Percentiles rank a stretch among this genome's conserved stretches.
Evolutionary conservation across 805 yeast genomes (phyloP).

Genomic region (Clavispora santaluciae): DNA sequence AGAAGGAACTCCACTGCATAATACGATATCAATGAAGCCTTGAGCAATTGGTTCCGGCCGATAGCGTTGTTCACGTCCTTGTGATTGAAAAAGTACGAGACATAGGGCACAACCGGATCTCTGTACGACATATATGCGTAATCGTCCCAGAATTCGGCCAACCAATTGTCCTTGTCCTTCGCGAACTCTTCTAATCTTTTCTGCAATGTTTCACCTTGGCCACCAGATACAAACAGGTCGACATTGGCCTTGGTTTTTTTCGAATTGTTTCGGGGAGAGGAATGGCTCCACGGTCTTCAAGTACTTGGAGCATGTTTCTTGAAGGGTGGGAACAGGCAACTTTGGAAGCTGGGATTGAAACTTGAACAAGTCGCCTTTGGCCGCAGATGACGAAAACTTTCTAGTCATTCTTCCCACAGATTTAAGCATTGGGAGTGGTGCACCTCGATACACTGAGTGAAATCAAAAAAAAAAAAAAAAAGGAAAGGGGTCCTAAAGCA

Average conservation of each 20-base stretch:
- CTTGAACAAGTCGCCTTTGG: slow-evolving; percentile 64
- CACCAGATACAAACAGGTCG: slow-evolving; percentile 62
- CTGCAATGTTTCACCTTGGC: slow-evolving; percentile 67
- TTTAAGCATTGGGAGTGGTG: slow-evolving; percentile 10
- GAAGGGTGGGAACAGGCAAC: slow-evolving; percentile 81
- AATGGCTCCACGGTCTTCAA: slow-evolving; percentile 70
- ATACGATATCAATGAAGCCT: slow-evolving; percentile 71
- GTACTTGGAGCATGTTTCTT: slow-evolving; percentile 65
- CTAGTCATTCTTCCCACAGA: slow-evolving; percentile 14
- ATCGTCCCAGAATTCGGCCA: slow-evolving; percentile 89
- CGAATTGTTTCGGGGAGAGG: slow-evolving; percentile 46
- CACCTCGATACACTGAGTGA: not conserved
- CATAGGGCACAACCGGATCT: slow-evolving; percentile 94
- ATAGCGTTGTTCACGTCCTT: slow-evolving; percentile 56
- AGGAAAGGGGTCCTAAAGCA: too few species aligned
- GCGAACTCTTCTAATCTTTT: slow-evolving; percentile 56
- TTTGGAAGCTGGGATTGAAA: slow-evolving; percentile 72
- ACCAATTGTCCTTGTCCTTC: slow-evolving; percentile 73
- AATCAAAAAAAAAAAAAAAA: not conserved
- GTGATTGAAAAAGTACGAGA: slow-evolving; percentile 84
- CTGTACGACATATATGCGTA: slow-evolving; percentile 86
- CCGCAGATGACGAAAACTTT: slow-evolving; percentile 20
- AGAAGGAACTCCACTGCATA: slow-evolving; percentile 66
- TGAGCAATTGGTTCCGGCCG: slow-evolving; percentile 59
- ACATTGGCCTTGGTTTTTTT: slow-evolving; percentile 51